Percentiles rank a stretch among this genome's conserved stretches.
These are phyloP conservation scores for Yarrowia sp. DNA, from an alignment of 805 yeast species.

Conservation along the genomic window DNA sequence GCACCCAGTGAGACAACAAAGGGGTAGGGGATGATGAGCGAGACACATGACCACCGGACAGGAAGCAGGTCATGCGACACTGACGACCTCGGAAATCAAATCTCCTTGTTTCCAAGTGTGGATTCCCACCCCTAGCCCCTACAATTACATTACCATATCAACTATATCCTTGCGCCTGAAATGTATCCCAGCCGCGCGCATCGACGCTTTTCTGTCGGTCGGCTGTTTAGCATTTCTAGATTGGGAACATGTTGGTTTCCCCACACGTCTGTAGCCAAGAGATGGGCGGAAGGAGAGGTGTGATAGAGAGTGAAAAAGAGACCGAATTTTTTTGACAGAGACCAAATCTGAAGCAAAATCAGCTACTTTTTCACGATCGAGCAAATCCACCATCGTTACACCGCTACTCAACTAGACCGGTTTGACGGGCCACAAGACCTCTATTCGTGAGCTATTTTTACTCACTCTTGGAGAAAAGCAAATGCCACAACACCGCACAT, in stretches of 20 bases:
- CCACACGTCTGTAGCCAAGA: conserved; percentile 14
- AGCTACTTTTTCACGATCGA: too few relatives aligned
- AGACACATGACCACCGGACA: too few relatives aligned
- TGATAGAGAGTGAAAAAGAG: neutral
- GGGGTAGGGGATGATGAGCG: too few relatives aligned
- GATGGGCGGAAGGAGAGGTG: neutral
- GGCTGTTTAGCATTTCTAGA: conserved; percentile 18
- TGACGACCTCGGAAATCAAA: too few relatives aligned
- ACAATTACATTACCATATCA: neutral
- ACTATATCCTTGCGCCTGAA: neutral
- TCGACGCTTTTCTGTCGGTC: neutral
- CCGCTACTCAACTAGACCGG: too few relatives aligned
- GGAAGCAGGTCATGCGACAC: too few relatives aligned
- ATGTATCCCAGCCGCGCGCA: conserved; percentile 13
- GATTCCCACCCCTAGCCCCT: neutral
- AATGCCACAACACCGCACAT: neutral
- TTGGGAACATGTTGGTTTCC: conserved; percentile 10
- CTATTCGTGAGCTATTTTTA: neutral
- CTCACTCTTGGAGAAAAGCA: neutral
- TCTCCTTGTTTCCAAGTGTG: too few relatives aligned
- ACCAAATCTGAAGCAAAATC: too few relatives aligned
- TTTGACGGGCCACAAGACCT: neutral
- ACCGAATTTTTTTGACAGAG: too few relatives aligned
- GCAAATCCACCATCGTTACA: too few relatives aligned
- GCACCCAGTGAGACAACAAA: neutral